Evolutionary conservation across 257 asterid genomes (phyloP), one percentile per base, ranked within the genome.

Genomic region (Solanum sejunctum): DNA sequence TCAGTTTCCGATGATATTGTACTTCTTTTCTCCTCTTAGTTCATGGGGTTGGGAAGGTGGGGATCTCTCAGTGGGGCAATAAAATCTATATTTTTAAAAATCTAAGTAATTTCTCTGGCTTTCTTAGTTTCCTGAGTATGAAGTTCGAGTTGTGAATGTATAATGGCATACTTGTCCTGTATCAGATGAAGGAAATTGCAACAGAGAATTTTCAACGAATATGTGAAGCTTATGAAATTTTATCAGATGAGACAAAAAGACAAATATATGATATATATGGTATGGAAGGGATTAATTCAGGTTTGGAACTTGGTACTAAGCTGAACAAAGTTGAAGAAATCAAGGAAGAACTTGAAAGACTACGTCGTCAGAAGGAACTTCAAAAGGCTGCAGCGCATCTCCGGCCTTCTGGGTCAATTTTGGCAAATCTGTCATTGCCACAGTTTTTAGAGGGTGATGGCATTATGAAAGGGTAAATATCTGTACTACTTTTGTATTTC

Each of bases 121-220:
- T 78, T 78, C 49, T 78, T 78, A 18, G 10, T 78, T 52, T 78
- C 47, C 49, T 78, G 47, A 11, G 16, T 52, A 11, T 10, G 64
- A 78, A 78, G 49, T 12, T 78, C 28, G 11, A 78, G 83, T 78
- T 78, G 49, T 52, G 83, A 78, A 28, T 78, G 26, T 47, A 28
- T 78, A 52, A 64, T 52, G 83, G 66, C 83, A 78, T 78, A 18
- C 4, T 78, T 69, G 55, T 85, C 75, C 82, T 89, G 28, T 86
- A 85, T 70, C 94, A 95, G 99, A 94, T 95, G 98, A 97, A 97
- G 91, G 98, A 94, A 72, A 89, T 92, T 83, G 99, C 99, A 1
- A 97, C 99, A 15, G 98, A 94, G 91, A 97, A 97, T 90, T 97
- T 97, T 84, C 99, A 95, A 88, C 92, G 99, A 70, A 91, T 97